Evolutionary conservation across 805 yeast genomes (phyloP).

Genomic region (Debaryomyces prosopidis): DNA sequence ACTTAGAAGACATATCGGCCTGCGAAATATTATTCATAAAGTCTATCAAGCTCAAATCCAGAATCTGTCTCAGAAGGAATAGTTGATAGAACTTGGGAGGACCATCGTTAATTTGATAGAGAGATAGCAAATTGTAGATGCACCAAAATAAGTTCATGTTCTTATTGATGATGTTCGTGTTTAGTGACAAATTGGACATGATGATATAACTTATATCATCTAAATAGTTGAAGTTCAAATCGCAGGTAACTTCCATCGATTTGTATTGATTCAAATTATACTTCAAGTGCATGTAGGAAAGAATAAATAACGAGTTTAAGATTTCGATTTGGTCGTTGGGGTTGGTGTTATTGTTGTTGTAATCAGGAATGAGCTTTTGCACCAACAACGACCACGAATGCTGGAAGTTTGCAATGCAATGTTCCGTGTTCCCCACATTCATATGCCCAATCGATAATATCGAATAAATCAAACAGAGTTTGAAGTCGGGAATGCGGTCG

Average conservation of each 20-base stretch:
- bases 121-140: slow-evolving; percentile 47
- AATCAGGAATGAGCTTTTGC: slow-evolving; percentile 34
- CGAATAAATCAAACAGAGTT: slow-evolving; percentile 41
- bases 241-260: slow-evolving; percentile 31
- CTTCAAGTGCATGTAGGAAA: slow-evolving; percentile 44
- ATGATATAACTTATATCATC: slow-evolving; percentile 48
- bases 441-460: slow-evolving; percentile 46
- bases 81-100: slow-evolving; percentile 37
- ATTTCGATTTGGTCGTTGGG: slow-evolving; percentile 35
- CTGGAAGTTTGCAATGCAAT: slow-evolving; percentile 40
- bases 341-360: slow-evolving; percentile 25
- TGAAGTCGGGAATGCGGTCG: slow-evolving; percentile 24
- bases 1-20: slow-evolving; percentile 19
- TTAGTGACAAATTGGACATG: slow-evolving; percentile 31
- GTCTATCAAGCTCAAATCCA: slow-evolving; percentile 7
- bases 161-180: slow-evolving; percentile 23
- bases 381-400: slow-evolving; percentile 46
- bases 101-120: slow-evolving; percentile 39
- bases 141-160: slow-evolving; percentile 46
- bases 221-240: slow-evolving; percentile 49
- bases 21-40: slow-evolving; percentile 28
- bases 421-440: slow-evolving; percentile 22
- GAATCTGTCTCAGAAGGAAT: slow-evolving; percentile 16
- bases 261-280: slow-evolving; percentile 30
- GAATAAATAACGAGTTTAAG: slow-evolving; percentile 45